phyloP scores from a whole-genome alignment of 768 basidiomycete species.

The Baorangia bicolor region DNA sequence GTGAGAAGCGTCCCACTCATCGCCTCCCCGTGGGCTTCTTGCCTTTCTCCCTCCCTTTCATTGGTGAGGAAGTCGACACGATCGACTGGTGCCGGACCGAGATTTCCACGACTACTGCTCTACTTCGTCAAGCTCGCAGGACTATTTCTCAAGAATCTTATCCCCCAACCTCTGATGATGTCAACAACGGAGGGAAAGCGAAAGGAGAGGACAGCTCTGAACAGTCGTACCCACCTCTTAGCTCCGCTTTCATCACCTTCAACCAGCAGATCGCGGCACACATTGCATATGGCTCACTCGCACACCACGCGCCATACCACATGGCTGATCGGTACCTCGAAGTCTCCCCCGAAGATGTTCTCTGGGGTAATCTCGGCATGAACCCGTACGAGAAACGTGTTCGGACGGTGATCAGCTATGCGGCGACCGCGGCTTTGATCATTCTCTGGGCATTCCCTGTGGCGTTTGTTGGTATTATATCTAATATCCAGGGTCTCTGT shows the following conservation, averaged over 20 bases:
- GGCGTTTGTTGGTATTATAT: conserved; percentile 81
- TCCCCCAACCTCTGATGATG: conserved; percentile 25
- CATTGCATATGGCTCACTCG: conserved; percentile 70
- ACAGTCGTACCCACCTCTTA: conserved; percentile 55
- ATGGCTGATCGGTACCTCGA: conserved; percentile 81
- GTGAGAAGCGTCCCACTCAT: conserved; percentile 73
- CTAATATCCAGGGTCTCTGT: conserved; percentile 77
- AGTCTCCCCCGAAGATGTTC: conserved; percentile 83
- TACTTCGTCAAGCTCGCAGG: conserved; percentile 52
- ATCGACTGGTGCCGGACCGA: conserved; percentile 87
- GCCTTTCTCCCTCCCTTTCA: conserved; percentile 58
- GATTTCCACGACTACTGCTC: conserved; percentile 53
- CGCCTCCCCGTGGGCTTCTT: conserved; percentile 56
- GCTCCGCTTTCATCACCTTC: conserved; percentile 87
- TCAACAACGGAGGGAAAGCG: conserved; percentile 9
- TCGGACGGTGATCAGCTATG: conserved; percentile 66
- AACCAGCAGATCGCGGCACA: conserved; percentile 92
- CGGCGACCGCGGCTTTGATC: conserved; percentile 75
- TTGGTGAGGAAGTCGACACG: conserved; percentile 88
- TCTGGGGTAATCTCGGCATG: conserved; percentile 87
- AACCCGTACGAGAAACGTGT: conserved; percentile 86
- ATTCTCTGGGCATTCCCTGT: conserved; percentile 89
- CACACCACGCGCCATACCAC: conserved; percentile 78
- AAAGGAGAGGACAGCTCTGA: conserved; percentile 8
- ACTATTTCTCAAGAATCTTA: conserved; percentile 19